Evolutionary conservation across 495 filamentous ascomycete genomes (phyloP).

Genomic region (Podospora fimiseda): DNA sequence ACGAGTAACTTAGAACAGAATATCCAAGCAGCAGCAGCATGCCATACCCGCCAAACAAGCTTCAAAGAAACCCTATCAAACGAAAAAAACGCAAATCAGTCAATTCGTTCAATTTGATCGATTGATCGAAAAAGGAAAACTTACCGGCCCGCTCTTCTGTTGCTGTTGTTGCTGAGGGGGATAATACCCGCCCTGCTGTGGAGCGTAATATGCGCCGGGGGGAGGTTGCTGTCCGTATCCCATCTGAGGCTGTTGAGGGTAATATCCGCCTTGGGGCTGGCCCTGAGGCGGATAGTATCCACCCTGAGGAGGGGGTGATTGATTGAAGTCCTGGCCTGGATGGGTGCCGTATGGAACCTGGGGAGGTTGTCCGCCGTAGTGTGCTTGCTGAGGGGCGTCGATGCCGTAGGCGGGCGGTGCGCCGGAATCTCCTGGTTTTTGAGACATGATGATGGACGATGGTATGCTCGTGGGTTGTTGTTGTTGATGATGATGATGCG

Average conservation of each 20-base stretch:
- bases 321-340: conserved; percentile 7
- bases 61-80: conserved; percentile 26
- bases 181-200: conserved; percentile 12
- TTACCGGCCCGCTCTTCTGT: conserved; percentile 19
- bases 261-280: conserved; percentile 29
- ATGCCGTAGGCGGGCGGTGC: conserved; percentile 36
- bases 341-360: conserved; percentile 5
- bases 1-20: conserved; percentile 38
- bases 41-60: conserved; percentile 35
- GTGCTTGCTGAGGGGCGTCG: conserved; percentile 13
- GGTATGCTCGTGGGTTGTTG: background rate
- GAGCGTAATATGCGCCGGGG: conserved; percentile 20
- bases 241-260: conserved; percentile 36
- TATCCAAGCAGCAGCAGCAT: conserved; percentile 46
- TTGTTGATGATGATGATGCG: background rate
- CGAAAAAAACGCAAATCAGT: no score
- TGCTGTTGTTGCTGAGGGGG: conserved; percentile 23
- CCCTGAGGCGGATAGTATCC: conserved; percentile 17
- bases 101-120: background rate
- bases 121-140: background rate
- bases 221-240: conserved; percentile 30
- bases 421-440: conserved; percentile 30
- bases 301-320: no score
- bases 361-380: conserved; percentile 11
- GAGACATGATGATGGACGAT: conserved; percentile 23